Base-by-base conservation (phyloP, 345 rosid genomes). In the Arabidopsis thaliana region DNA sequence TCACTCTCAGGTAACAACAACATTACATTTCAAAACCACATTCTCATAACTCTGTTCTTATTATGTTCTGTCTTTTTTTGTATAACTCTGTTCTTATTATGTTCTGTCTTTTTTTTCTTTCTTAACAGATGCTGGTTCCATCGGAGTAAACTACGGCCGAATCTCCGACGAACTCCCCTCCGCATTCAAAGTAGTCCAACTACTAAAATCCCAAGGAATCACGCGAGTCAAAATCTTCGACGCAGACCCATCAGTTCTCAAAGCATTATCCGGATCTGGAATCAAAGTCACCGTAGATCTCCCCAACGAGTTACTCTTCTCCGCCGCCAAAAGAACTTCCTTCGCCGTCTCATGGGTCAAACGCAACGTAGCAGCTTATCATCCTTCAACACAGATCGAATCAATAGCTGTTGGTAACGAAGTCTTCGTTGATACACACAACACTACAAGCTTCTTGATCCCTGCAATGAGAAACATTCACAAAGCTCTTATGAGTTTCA, bases 131-230 rank as follows among this genome's bases (percentile, higher is more conserved):
- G 88, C 82, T 32, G 93, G 95, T 30, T 88, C 96, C 3, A 66
- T 94, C 16, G 98, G 98, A 0, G 98, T 94, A 12, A 94, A 95
- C 93, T 95, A 92, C 32, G 99, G 99, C 1, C 80, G 99, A 67
- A 75, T 87, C 28, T 97, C 97, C 3, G 75, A 89, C 84, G 82
- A 95, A 68, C 86, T 95, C 0, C 99, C 99, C 0, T 78, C 99
- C 0, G 92, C 97, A 1, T 2, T 59, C 6, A 92, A 85, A 69
- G 99, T 89, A 28, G 97, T 82, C 7, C 65, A 78, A 24, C 97
- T 95, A 20, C 86, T 92, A 14, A 87, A 84, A 65, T 90, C 92
- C 2, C 96, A 92, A 45, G 92, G 93, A 13, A 63, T 95, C 7
- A 69, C 81, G 62, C 75, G 88, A 36, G 91, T 95, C 60, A 94